Conservation (phyloP, 306 rosid species). For the Rubus parviflorus region DNA sequence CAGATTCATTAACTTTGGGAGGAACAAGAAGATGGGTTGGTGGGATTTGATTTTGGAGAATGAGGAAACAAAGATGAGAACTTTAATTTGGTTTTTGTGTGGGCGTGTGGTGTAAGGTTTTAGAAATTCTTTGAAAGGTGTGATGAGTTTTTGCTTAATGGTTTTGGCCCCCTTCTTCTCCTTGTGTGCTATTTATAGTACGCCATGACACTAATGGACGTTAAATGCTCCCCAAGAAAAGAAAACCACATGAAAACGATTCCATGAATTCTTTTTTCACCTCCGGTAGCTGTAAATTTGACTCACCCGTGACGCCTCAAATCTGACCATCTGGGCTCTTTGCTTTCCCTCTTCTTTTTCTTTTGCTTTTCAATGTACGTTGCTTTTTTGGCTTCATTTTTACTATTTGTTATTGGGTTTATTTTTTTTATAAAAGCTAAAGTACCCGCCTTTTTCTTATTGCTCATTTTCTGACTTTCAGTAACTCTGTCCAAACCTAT, state of each 20-base stretch:
- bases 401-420: no score
- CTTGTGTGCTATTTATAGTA: conserved; percentile 50
- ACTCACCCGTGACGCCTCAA: neutral
- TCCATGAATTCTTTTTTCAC: neutral
- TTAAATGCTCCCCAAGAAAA: conserved; percentile 40
- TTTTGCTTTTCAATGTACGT: neutral
- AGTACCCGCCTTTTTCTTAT: no score
- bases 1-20: conserved; percentile 24
- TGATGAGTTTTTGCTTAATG: conserved; percentile 25
- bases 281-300: neutral
- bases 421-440: no score
- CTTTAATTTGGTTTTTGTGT: neutral
- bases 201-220: conserved; percentile 52
- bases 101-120: neutral
- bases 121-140: neutral
- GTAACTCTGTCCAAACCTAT: no score
- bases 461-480: no score
- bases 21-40: conserved; percentile 32
- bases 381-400: no score
- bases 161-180: neutral
- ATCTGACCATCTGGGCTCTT: conserved; percentile 14
- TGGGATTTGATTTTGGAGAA: conserved; percentile 23
- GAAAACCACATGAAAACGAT: conserved; percentile 13
- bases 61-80: conserved; percentile 6
- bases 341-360: neutral